phyloP scores from a whole-genome alignment of 495 filamentous ascomycete species.

The Lichenothelia convexa region DNA sequence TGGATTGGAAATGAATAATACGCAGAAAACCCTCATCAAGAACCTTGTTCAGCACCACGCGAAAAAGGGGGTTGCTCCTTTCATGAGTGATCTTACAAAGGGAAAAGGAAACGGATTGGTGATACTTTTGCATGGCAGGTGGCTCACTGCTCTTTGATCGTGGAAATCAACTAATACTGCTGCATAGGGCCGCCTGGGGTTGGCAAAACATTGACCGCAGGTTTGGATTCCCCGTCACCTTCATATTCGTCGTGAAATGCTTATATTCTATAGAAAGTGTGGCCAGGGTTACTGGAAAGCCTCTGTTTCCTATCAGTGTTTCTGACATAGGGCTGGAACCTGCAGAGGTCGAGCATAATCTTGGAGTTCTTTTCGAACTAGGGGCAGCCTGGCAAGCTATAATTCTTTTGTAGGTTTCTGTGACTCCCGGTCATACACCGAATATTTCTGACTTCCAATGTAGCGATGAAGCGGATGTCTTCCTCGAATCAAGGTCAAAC shows the following conservation, averaged over 20 bases:
- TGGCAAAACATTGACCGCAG: too few species aligned
- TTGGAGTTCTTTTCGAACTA: constrained; percentile 36
- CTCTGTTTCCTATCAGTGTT: constrained; percentile 34
- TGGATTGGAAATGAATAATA: background rate
- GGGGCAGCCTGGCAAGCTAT: constrained; percentile 29
- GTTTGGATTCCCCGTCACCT: too few species aligned
- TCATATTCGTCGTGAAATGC: too few species aligned
- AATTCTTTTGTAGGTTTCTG: constrained; percentile 30
- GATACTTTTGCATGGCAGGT: constrained; percentile 39
- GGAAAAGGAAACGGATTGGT: constrained; percentile 43
- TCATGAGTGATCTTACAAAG: background rate
- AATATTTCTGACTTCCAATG: constrained; percentile 1
- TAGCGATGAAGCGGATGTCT: constrained; percentile 7
- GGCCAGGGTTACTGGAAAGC: constrained; percentile 42
- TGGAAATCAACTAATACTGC: too few species aligned
- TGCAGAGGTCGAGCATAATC: constrained; percentile 34
- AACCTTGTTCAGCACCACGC: constrained; percentile 1
- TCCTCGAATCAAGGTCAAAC: constrained; percentile 3
- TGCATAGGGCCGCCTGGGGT: too few species aligned
- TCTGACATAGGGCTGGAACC: constrained; percentile 32
- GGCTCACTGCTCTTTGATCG: too few species aligned
- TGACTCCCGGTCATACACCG: constrained; percentile 13
- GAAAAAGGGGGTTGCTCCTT: background rate
- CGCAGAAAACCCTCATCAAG: background rate
- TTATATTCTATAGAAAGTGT: too few species aligned